Evolutionary conservation across 768 basidiomycete genomes (phyloP).

Genomic region (Serendipita sp.): DNA sequence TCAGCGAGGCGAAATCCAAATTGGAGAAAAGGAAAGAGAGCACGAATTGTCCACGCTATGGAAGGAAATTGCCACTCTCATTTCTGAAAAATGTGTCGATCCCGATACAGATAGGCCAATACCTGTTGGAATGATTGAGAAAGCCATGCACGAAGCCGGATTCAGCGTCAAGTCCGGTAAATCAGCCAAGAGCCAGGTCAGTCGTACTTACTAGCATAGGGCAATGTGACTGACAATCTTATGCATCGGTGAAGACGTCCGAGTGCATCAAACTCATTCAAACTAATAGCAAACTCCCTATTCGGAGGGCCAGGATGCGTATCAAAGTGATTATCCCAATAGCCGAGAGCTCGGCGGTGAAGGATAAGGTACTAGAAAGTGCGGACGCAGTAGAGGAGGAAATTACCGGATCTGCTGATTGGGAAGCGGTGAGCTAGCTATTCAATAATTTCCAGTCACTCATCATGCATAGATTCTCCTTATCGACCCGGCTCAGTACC

Average conservation of each 20-base stretch:
- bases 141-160: slow-evolving; percentile 90
- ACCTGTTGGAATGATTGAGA: slow-evolving; percentile 91
- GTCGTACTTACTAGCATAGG: slow-evolving; percentile 8
- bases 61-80: slow-evolving; percentile 81
- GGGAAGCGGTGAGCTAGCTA: slow-evolving; percentile 59
- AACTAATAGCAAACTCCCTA: slow-evolving; percentile 69
- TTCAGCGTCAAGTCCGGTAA: slow-evolving; percentile 82
- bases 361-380: slow-evolving; percentile 51
- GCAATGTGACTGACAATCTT: not conserved
- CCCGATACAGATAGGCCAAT: slow-evolving; percentile 80
- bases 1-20: slow-evolving; percentile 91
- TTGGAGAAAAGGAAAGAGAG: slow-evolving; percentile 91
- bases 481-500: slow-evolving; percentile 87
- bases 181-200: slow-evolving; percentile 84
- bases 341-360: slow-evolving; percentile 42
- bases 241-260: slow-evolving; percentile 42
- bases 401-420: slow-evolving; percentile 54
- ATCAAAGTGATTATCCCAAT: slow-evolving; percentile 64
- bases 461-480: slow-evolving; percentile 51
- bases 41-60: slow-evolving; percentile 73
- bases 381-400: slow-evolving; percentile 77
- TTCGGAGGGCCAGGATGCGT: slow-evolving; percentile 87
- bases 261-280: slow-evolving; percentile 79
- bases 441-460: not conserved
- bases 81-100: slow-evolving; percentile 92